Base-by-base conservation (phyloP, 2,329 filamentous ascomycete species). In the Blumeria hordei region DNA sequence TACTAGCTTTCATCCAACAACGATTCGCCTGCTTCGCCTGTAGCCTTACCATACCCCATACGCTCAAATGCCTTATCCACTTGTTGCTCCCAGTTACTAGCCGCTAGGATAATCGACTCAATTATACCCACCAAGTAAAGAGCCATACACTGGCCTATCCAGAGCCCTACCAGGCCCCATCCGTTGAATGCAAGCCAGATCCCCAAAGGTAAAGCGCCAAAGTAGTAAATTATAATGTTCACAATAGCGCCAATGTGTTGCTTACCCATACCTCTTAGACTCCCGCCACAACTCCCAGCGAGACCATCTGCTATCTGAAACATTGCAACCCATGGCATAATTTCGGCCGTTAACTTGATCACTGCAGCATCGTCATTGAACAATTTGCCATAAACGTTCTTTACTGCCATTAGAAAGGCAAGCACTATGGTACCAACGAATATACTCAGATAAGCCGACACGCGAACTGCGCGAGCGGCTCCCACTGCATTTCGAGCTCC, bases 241-340 rank as follows among this genome's bases (percentile, higher is more conserved):
- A 93, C 85, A 1, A 79, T 69, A 1, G 86, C 87, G 12, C 88
- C 88, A 53, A 93, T 75, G 72, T 88, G 87, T 67, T 94, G 87
- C 55, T 84, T 71, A 2, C 87, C 88, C 85, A 90, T 92, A 0
- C 87, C 88, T 59, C 87, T 70, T 12, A 94, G 69, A 18, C 80
- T 78, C 1, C 88, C 87, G 1, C 88, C 87, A 63, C 87, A 94
- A 57, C 79, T 84, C 0, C 87, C 86, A 62, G 92, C 92, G 36
- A 94, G 69, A 0, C 87, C 88, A 64, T 94, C 87, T 0, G 87
- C 86, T 57, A 94, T 88, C 69, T 94, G 87, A 67, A 94, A 94
- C 2, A 94, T 71, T 0, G 87, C 88, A 0, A 94, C 87, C 62
- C 81, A 90, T 0, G 88, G 88, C 72, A 94, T 80, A 32, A 94